phyloP scores from a whole-genome alignment of 345 rosid species.

The Eucalyptus sp. region DNA sequence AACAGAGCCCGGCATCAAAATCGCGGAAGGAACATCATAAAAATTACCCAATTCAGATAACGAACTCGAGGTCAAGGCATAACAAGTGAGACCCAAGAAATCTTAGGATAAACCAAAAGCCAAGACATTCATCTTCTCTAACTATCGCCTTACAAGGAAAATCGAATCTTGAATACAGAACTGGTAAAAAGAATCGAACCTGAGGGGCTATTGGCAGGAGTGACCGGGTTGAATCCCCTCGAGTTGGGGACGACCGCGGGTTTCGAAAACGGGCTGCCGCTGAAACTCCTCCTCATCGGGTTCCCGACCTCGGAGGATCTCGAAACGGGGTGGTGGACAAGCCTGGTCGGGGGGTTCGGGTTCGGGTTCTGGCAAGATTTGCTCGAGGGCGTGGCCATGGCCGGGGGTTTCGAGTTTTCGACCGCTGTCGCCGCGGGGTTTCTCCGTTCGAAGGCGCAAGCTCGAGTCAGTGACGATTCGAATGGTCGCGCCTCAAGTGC shows the following conservation, averaged over 20 bases:
- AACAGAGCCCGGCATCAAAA: background rate
- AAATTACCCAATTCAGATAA: background rate
- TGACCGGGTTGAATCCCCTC: constrained; percentile 31
- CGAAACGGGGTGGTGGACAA: constrained; percentile 25
- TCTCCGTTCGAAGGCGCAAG: background rate
- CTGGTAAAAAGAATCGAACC: constrained; percentile 12
- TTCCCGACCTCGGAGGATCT: constrained; percentile 47
- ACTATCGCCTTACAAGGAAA: background rate
- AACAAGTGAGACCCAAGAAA: background rate
- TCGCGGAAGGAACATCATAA: background rate
- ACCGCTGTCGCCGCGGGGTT: background rate
- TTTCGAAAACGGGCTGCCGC: constrained; percentile 39
- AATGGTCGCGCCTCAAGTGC: background rate
- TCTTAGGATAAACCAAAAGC: background rate
- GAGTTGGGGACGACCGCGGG: constrained; percentile 25
- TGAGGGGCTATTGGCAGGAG: constrained; percentile 54
- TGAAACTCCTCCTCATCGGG: constrained; percentile 62
- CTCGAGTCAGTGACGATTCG: background rate
- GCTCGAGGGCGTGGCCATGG: background rate
- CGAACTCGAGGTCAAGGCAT: background rate
- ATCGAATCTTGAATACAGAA: background rate
- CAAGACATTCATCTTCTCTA: background rate
- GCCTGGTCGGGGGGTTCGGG: constrained; percentile 2
- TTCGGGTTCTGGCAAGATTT: background rate
- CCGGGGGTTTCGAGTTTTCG: background rate